Evolutionary conservation across 108 stramenopile species (phyloP), one percentile per base, ranked within the genome.

Genomic region (Discostella pseudostelligera): DNA sequence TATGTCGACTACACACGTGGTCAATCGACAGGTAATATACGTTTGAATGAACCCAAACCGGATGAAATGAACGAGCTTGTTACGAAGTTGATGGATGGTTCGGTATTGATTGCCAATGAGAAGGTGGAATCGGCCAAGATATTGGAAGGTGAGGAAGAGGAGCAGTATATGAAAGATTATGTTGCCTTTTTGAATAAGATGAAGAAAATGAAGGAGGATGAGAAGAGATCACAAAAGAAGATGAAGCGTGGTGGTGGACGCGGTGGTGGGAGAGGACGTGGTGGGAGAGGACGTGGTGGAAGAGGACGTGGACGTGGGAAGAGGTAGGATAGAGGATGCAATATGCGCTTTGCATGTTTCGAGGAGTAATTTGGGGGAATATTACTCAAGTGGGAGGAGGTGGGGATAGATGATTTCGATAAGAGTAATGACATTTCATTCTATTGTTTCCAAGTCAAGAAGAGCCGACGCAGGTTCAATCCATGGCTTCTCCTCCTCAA

Each of bases 1-100:
- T 94, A 94, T 56, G 87, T 83, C 14, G 94, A 95, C 56, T 95
- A 84, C 70, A 86, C 80, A 0, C 82, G 90, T 6, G 94, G 94
- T 14, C 67, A 78, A 37, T 77, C 64, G 8, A 74, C 81, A 13
- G 94, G 84, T 2, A 88, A 87, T 9, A 56, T 95, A 44, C 83
- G 94, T 39, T 83, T 92, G 61, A 84, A 74, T 7, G 84, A 87
- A 35, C 70, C 76, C 0, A 68, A 77, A 48, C 46, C 56, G 1
- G 83, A 79, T 14, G 59, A 80, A 44, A 76, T 92, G 62, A 63
- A 69, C 29, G 80, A 76, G 8, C 39, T 95, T 40, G 83, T 81
- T 8, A 63, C 69, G 5, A 85, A 87, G 53, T 64, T 95, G 39
- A 80, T 49, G 29, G 72, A 78, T 45, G 94, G 90, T 1, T 72